These are phyloP conservation scores for Clohesyomyces aquaticus DNA, from an alignment of 495 filamentous ascomycete genomes.

Conservation along the genomic window DNA sequence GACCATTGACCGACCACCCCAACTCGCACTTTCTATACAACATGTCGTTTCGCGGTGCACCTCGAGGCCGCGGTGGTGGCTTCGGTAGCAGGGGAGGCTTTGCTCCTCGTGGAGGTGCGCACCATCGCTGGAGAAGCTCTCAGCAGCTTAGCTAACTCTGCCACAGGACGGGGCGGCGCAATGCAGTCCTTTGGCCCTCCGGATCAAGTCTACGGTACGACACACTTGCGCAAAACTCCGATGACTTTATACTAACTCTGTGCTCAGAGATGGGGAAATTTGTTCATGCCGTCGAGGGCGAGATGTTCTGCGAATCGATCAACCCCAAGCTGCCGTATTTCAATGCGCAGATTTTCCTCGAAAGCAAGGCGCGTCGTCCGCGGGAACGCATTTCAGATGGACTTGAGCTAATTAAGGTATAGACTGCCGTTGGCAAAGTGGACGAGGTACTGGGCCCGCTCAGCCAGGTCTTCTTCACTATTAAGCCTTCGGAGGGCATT, in stretches of 20 bases:
- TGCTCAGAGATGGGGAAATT: conserved; percentile 84
- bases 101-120: conserved; percentile 43
- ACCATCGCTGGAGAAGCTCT: not conserved
- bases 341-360: conserved; percentile 97
- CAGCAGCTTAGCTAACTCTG: conserved; percentile 27
- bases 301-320: conserved; percentile 90
- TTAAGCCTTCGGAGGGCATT: conserved; percentile 95
- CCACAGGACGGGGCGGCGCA: conserved; percentile 52
- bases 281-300: conserved; percentile 91
- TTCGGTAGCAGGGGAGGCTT: conserved; percentile 41
- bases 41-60: conserved; percentile 48
- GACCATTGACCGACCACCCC: conserved; percentile 15
- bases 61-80: conserved; percentile 45
- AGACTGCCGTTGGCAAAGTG: conserved; percentile 88
- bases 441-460: conserved; percentile 94
- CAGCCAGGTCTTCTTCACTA: conserved; percentile 96
- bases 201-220: conserved; percentile 64
- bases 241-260: conserved; percentile 18
- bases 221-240: not conserved
- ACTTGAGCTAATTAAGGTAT: conserved; percentile 42
- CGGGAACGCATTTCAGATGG: not conserved
- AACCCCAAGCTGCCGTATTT: conserved; percentile 98
- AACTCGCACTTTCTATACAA: conserved; percentile 6
- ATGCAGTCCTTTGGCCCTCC: conserved; percentile 64
- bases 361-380: conserved; percentile 75